phyloP scores from a whole-genome alignment of 495 filamentous ascomycete species.

The Daldinia concentrica region DNA sequence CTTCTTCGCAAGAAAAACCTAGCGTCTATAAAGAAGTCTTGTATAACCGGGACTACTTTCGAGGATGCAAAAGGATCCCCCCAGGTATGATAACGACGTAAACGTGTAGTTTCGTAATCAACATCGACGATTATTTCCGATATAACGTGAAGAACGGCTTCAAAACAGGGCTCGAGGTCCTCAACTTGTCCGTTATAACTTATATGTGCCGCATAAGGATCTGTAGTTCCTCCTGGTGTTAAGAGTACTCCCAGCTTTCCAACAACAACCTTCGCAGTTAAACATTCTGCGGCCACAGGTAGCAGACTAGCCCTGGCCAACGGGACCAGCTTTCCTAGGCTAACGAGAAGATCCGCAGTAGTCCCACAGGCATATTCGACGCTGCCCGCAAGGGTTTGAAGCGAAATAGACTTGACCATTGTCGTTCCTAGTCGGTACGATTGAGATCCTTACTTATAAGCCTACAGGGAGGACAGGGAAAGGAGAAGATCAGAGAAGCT shows the following conservation, averaged over 20 bases:
- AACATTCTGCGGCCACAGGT: constrained; percentile 30
- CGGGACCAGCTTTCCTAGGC: constrained; percentile 17
- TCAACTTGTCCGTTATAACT: constrained; percentile 6
- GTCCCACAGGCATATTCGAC: constrained; percentile 30
- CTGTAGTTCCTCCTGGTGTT: background rate
- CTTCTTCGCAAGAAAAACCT: constrained; percentile 28
- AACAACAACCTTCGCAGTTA: constrained; percentile 24
- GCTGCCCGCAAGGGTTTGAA: constrained; percentile 14
- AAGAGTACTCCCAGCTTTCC: constrained; percentile 13
- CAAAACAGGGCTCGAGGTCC: constrained; percentile 28
- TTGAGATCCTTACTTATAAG: background rate
- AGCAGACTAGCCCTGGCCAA: constrained; percentile 21
- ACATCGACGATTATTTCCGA: constrained; percentile 36
- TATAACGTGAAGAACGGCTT: constrained; percentile 33
- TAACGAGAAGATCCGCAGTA: constrained; percentile 14
- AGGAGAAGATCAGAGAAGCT: background rate
- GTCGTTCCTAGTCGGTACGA: background rate
- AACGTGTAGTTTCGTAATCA: constrained; percentile 27
- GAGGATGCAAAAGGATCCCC: constrained; percentile 35
- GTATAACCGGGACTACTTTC: constrained; percentile 26
- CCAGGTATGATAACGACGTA: constrained; percentile 25
- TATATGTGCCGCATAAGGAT: background rate
- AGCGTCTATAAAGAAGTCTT: constrained; percentile 36
- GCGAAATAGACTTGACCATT: constrained; percentile 24
- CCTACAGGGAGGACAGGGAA: background rate